Evolutionary conservation across 805 yeast species (phyloP).

Genomic region (Candida manassasensis): DNA sequence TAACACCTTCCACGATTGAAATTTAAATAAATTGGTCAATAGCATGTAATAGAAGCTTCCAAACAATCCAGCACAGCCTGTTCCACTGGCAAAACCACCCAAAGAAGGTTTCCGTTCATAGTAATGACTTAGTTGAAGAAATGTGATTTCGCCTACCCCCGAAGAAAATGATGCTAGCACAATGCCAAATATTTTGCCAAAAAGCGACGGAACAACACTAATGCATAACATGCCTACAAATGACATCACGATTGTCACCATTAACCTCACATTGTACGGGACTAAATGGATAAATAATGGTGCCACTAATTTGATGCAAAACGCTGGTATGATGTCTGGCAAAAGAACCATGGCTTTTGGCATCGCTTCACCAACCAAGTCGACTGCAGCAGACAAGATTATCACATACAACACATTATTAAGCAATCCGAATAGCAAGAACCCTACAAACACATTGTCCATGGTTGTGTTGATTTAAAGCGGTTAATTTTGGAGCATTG

Average conservation of each 20-base stretch:
- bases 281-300: constrained; percentile 74
- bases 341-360: constrained; percentile 85
- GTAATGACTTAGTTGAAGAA: constrained; percentile 79
- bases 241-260: constrained; percentile 53
- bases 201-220: constrained; percentile 36
- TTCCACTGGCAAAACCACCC: constrained; percentile 89
- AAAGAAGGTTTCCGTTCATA: constrained; percentile 54
- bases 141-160: constrained; percentile 89
- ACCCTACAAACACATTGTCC: constrained; percentile 41
- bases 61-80: constrained; percentile 90
- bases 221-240: constrained; percentile 71
- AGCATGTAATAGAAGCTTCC: constrained; percentile 74
- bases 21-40: constrained; percentile 62
- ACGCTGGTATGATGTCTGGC: constrained; percentile 85
- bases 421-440: constrained; percentile 80
- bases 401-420: constrained; percentile 90
- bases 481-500: too few relatives aligned
- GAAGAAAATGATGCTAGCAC: constrained; percentile 76
- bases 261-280: constrained; percentile 54
- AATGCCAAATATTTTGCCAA: constrained; percentile 58
- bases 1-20: constrained; percentile 52
- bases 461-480: too few relatives aligned
- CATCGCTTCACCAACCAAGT: constrained; percentile 73
- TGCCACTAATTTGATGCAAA: constrained; percentile 61
- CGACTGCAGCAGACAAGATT: constrained; percentile 87